phyloP scores from a whole-genome alignment of 805 yeast genomes.

The Yarrowia osloensis region DNA sequence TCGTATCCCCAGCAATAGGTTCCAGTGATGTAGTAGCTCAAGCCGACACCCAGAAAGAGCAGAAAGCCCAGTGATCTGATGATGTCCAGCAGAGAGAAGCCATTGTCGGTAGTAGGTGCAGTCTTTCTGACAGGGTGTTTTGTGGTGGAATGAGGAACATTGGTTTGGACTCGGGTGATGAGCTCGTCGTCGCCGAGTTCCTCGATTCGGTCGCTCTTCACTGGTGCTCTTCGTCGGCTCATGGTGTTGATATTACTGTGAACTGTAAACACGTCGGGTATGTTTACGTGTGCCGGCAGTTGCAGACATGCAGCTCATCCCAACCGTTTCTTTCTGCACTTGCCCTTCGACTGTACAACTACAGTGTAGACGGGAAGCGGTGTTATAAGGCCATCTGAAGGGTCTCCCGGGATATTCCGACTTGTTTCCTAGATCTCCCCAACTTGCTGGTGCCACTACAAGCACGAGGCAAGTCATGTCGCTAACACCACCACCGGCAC shows the following conservation, averaged over 20 bases:
- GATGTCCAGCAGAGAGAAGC: conserved; percentile 42
- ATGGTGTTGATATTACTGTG: conserved; percentile 1
- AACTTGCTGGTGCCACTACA: not conserved
- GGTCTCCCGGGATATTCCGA: not conserved
- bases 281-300: not conserved
- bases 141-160: not conserved
- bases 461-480: too few relatives aligned
- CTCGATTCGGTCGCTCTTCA: conserved; percentile 24
- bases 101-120: not conserved
- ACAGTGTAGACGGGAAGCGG: not conserved
- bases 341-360: not conserved
- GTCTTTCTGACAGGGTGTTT: not conserved
- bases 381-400: not conserved
- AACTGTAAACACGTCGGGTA: conserved; percentile 21
- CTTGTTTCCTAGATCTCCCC: not conserved
- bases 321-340: not conserved
- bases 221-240: conserved; percentile 10
- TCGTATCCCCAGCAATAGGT: conserved; percentile 62
- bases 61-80: conserved; percentile 51
- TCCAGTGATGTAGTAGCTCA: conserved; percentile 62
- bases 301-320: conserved; percentile 8
- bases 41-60: conserved; percentile 49
- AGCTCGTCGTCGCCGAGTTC: conserved; percentile 8
- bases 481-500: too few relatives aligned
- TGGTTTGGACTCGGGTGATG: not conserved